Base-by-base conservation (phyloP, 73 alveolate species). In the Symbiodinium pilosum region DNA sequence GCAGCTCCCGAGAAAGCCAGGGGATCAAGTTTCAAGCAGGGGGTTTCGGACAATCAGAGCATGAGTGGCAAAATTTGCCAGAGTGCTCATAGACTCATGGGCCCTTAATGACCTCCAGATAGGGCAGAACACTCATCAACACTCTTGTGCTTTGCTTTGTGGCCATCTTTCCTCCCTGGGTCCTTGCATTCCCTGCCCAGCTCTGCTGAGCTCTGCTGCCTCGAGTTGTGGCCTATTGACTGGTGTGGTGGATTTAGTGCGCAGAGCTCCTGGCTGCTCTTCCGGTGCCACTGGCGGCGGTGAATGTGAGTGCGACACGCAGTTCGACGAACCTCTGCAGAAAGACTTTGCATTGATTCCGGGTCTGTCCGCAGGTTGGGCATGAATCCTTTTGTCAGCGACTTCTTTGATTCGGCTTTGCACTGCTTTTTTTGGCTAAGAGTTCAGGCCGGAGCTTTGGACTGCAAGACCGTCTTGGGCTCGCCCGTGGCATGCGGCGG, bases 151-250 rank as follows among this genome's bases (percentile, higher is more conserved):
- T 47, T 47, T 14, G 21, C 59, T n/a, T n/a, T 54, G 73, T 18
- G 73, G 20, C 73, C 12, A 54, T 16, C 32, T 54, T 1, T 16
- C 73, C 26, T 16, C 30, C 73, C 71, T 14, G 0, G 71, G 18
- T 30, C 71, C 71, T 54, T 24, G n/a, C n/a, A n/a, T n/a, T n/a
- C n/a, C n/a, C n/a, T n/a, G n/a, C n/a, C n/a, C n/a, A n/a, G n/a
- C 59, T 47, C 59, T 47, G 40, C 77, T 36, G n/a, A 64, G 77
- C 39, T 64, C 32, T 64, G 77, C 77, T 64, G 81, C 81, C 81
- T 64, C 12, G 20, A 64, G 30, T n/a, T n/a, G 34, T 64, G 81
- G 39, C 30, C 40, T 64, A 28, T 38, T n/a, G n/a, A n/a, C n/a
- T n/a, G n/a, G n/a, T n/a, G n/a, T 28, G 81, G 81, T 64, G 81